phyloP scores from a whole-genome alignment of 2,329 filamentous ascomycete genomes.

The Fusarium verrucosum region DNA sequence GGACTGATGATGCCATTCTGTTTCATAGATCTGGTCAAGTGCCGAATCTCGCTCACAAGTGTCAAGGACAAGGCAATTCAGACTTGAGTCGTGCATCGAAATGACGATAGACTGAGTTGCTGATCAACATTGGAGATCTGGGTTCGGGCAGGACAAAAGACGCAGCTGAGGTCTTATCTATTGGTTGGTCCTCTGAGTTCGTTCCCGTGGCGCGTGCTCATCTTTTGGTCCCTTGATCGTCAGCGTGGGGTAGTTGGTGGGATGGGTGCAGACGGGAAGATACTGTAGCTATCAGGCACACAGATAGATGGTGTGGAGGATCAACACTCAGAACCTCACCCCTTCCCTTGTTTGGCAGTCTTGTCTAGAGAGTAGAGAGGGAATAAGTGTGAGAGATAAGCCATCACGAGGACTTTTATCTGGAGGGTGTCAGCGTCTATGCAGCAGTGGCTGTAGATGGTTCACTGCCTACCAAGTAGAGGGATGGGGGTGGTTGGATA shows the following conservation, averaged over 20 bases:
- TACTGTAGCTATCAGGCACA: constrained; percentile 4
- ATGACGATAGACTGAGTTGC: constrained; percentile 17
- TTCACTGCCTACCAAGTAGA: not conserved
- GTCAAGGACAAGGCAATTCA: not conserved
- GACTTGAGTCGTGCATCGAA: constrained; percentile 1
- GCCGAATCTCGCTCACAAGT: constrained; percentile 1
- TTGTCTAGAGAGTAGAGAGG: not conserved
- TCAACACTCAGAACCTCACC: not conserved
- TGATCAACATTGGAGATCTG: constrained; percentile 19
- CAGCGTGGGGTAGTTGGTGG: constrained; percentile 21
- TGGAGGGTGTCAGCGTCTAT: not conserved
- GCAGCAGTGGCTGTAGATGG: not conserved
- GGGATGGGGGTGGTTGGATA: constrained; percentile 25
- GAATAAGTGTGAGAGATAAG: constrained; percentile 17
- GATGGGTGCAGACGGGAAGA: constrained; percentile 8
- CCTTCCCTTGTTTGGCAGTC: not conserved
- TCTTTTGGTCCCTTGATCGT: constrained; percentile 35
- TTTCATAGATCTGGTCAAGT: constrained; percentile 3
- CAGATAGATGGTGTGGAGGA: constrained; percentile 18
- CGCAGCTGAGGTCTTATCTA: not conserved
- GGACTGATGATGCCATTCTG: constrained; percentile 1
- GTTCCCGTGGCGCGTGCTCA: constrained; percentile 25
- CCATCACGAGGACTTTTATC: constrained; percentile 24
- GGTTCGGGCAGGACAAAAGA: not conserved
- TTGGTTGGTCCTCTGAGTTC: constrained; percentile 13